Percentiles rank a stretch among this genome's conserved stretches.
These are phyloP conservation scores for Euphrasia confusa DNA, from an alignment of 257 asterid species.

Conservation along the genomic window DNA sequence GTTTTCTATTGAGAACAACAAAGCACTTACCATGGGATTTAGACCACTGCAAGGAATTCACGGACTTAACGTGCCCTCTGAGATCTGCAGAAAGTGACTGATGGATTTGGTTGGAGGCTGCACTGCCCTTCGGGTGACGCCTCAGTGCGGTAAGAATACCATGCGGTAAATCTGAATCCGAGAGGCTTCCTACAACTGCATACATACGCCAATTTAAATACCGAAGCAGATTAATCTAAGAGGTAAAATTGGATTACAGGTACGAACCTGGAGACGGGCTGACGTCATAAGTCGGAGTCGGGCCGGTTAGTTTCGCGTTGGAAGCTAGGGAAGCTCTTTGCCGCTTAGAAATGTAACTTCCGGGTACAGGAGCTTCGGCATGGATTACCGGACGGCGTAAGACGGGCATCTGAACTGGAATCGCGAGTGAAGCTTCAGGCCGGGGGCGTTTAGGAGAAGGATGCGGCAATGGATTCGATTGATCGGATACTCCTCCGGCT, in stretches of 20 bases:
- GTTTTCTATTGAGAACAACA: neutral
- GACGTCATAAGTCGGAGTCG: slow-evolving; percentile 8
- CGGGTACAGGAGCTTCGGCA: slow-evolving; percentile 50
- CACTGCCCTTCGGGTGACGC: slow-evolving; percentile 33
- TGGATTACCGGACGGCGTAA: slow-evolving; percentile 25
- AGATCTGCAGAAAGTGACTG: slow-evolving; percentile 45
- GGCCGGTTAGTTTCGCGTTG: slow-evolving; percentile 15
- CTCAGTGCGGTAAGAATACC: slow-evolving; percentile 44
- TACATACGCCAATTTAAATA: neutral
- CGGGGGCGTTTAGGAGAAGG: slow-evolving; percentile 39
- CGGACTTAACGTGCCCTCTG: slow-evolving; percentile 66
- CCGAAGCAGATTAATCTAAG: neutral
- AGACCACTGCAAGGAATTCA: slow-evolving; percentile 85
- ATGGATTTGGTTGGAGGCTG: slow-evolving; percentile 29
- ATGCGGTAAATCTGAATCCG: slow-evolving; percentile 52
- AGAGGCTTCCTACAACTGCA: slow-evolving; percentile 55
- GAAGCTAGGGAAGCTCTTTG: slow-evolving; percentile 57
- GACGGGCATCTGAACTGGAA: slow-evolving; percentile 17
- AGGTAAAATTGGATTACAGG: neutral
- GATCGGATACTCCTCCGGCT: slow-evolving; percentile 12
- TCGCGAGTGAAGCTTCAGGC: slow-evolving; percentile 16
- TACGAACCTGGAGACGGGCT: slow-evolving; percentile 40
- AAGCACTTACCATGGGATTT: slow-evolving; percentile 53
- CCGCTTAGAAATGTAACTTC: slow-evolving; percentile 79
- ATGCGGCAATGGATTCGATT: slow-evolving; percentile 9